Base-by-base conservation (phyloP, 345 rosid species). In the Aquilaria sinensis region DNA sequence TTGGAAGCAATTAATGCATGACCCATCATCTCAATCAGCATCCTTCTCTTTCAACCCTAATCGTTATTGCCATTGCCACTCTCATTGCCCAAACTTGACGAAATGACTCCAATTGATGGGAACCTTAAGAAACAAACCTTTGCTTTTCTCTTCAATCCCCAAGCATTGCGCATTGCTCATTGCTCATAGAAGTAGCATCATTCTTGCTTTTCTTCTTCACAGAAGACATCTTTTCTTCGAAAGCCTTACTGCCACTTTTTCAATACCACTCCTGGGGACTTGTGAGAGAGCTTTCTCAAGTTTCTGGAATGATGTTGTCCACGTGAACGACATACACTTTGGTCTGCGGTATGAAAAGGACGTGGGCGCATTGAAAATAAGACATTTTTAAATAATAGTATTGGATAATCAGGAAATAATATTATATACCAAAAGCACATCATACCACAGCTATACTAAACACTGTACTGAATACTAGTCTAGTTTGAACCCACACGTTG, bases 1-100 rank as follows among this genome's bases (percentile, higher is more conserved):
- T 62, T 74, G 83, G 69, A 81, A 75, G 75, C 93, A 86, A 57
- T 80, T 82, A 10, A 61, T 31, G 56, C 93, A 82, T 63, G 84
- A 74, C 33, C 51, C 83, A 13, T 75, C 83, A 30, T 70, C 83
- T 57, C 68, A 65, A 33, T 74, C 74, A 52, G 6, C 30, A 56
- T 65, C 77, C 72, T 62, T 63, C 62, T 70, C 77, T 63, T 63
- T 23, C 23, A 23, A 23, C 23, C 23, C 23, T 23, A 23, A 23
- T 23, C 23, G 23, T 23, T 23, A 23, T 0, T 23, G 23, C 23
- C 23, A 23, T 23, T 23, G 23, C 23, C 23, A 23, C 23, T 23
- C 23, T 23, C 23, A 23, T 23, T 72, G 37, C 75, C 82, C 15
- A 56, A 30, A 63, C 73, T 81, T 37, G 62, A 66, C 0, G 81